Percentiles rank a stretch among this genome's conserved stretches.
Conservation (phyloP, 345 rosid species). For the Cardiospermum halicacabum region DNA sequence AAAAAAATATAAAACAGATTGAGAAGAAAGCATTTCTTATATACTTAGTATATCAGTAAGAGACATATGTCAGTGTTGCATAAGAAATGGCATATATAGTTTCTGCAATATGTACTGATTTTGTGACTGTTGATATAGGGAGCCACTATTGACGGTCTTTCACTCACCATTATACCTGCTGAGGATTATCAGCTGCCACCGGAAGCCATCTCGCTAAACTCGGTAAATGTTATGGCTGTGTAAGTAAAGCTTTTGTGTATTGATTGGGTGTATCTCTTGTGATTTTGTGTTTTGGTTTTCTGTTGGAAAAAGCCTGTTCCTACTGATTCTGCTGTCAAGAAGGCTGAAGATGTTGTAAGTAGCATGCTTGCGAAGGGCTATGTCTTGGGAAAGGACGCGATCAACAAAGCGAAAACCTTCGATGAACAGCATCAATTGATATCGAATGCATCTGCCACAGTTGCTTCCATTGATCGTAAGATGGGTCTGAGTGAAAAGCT, state of each 20-base stretch:
- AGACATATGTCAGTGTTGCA: too few species aligned
- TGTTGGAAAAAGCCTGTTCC: slow-evolving; percentile 12
- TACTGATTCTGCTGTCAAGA: slow-evolving; percentile 24
- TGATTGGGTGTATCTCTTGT: not conserved
- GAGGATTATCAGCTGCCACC: slow-evolving; percentile 44
- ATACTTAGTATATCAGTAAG: not conserved
- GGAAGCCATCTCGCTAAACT: slow-evolving; percentile 19
- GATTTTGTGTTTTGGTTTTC: not conserved
- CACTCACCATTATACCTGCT: slow-evolving; percentile 29
- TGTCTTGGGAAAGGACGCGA: slow-evolving; percentile 49
- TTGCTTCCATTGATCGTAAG: slow-evolving; percentile 33
- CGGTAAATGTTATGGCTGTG: slow-evolving; percentile 19
- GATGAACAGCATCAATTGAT: slow-evolving; percentile 42
- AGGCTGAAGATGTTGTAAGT: slow-evolving; percentile 56
- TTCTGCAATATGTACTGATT: not conserved
- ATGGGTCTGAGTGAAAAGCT: slow-evolving; percentile 39
- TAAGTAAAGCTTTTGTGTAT: not conserved
- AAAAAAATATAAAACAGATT: too few species aligned
- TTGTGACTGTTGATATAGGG: slow-evolving; percentile 20
- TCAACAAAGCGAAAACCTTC: slow-evolving; percentile 38
- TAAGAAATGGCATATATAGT: not conserved
- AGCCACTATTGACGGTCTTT: slow-evolving; percentile 29
- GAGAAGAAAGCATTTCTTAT: too few species aligned
- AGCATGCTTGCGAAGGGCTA: slow-evolving; percentile 51
- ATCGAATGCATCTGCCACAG: slow-evolving; percentile 42